Evolutionary conservation across 2,329 filamentous ascomycete genomes (phyloP), one percentile per base, ranked within the genome.

Genomic region (Botrytis byssoidea): DNA sequence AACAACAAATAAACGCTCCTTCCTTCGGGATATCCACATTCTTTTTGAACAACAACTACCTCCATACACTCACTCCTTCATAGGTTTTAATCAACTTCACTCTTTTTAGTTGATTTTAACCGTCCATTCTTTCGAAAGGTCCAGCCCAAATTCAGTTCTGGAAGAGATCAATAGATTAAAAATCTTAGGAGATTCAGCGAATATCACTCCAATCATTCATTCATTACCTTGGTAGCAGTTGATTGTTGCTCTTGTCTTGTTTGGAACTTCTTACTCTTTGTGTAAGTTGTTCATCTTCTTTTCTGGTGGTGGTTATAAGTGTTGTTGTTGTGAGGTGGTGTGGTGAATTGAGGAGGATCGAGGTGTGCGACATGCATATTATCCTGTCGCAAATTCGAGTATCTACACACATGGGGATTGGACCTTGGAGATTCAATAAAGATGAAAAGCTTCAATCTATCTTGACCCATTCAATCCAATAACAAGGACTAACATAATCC

Each of bases 91-190:
- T 81, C 82, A 80, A 82, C 82, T 84, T 84, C 83, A 84, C 81
- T 84, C 83, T 81, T 82, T 72, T 84, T 77, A 83, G 82, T 81
- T 81, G 80, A 78, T 78, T 68, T 32, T 80, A 68, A 74, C 82
- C 81, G 81, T 84, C 81, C 83, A 80, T 80, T 84, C 78, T 73
- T 79, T 80, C 77, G 59, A 63, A 71, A 70, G 74, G 25, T 57
- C 65, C 65, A 68, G 65, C 46, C 48, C 65, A 67, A 46, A 42
- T 35, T 35, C 48, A 60, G 63, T 48, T 60, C 44, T n/a, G 48
- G 46, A 60, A 37, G 60, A 64, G 35, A 63, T 60, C 51, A 48
- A 71, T 51, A 61, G 32, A 55, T 8, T n/a, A 12, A 68, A 40
- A 40, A 46, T 68, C 48, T 55, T 25, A 46, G 48, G 48, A 68